A percentile compares a stretch with the other conserved stretches of the same genome.
phyloP scores from a whole-genome alignment of 2,329 filamentous ascomycete genomes.

The Penicillium thymicola region DNA sequence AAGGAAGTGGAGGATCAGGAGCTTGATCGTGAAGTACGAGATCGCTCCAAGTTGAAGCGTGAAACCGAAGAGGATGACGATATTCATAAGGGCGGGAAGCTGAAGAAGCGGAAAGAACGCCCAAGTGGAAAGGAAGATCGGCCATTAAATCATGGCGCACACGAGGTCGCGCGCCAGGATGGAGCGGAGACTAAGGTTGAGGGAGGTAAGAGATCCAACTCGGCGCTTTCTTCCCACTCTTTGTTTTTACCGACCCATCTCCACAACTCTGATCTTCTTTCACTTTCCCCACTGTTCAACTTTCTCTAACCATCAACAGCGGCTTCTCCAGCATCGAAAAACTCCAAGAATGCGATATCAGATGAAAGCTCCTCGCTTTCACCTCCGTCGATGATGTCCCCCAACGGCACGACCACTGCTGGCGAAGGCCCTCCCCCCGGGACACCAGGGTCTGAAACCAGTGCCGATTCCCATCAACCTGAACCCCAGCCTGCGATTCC shows the following conservation, averaged over 20 bases:
- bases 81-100: conserved; percentile 57
- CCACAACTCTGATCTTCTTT: conserved; percentile 12
- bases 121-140: conserved; percentile 60
- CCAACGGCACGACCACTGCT: conserved; percentile 41
- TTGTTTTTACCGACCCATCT: conserved; percentile 14
- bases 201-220: conserved; percentile 44
- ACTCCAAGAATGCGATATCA: conserved; percentile 36
- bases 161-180: conserved; percentile 63
- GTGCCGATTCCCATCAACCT: conserved; percentile 58
- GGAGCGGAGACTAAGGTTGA: conserved; percentile 56
- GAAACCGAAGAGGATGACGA: conserved; percentile 47
- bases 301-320: conserved; percentile 20
- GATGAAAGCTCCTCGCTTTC: conserved; percentile 41
- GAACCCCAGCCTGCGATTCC: conserved; percentile 60
- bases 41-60: conserved; percentile 47
- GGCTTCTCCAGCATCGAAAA: conserved; percentile 40
- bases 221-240: conserved; percentile 8
- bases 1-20: conserved; percentile 57
- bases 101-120: conserved; percentile 75
- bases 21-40: conserved; percentile 48
- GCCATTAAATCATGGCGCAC: conserved; percentile 60
- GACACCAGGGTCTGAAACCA: conserved; percentile 60
- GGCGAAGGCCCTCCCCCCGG: conserved; percentile 61
- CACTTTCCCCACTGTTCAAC: conserved; percentile 2
- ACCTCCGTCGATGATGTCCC: conserved; percentile 43